Conservation (phyloP, 495 filamentous ascomycete genomes). For the Penicillium canariense region DNA sequence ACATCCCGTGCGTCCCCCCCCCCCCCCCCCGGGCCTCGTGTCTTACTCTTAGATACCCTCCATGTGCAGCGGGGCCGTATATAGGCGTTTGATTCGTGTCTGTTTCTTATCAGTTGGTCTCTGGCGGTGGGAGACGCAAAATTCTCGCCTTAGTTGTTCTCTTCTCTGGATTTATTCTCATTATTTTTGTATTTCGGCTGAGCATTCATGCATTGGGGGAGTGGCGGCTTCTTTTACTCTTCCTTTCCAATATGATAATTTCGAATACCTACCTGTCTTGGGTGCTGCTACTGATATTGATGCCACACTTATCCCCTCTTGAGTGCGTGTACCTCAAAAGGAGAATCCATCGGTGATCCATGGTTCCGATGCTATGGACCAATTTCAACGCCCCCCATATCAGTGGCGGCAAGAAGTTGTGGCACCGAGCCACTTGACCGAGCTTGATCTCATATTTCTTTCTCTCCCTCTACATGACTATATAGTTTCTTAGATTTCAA, state of each 20-base stretch:
- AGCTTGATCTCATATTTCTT: neutral
- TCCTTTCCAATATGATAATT: neutral
- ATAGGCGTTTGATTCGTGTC: conserved; percentile 25
- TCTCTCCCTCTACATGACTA: neutral
- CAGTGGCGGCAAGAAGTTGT: neutral
- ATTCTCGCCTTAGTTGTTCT: neutral
- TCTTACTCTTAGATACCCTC: conserved; percentile 30
- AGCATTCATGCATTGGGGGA: conserved; percentile 11
- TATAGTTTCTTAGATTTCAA: neutral
- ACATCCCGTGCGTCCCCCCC: neutral
- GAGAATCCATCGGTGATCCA: neutral
- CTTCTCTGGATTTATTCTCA: neutral
- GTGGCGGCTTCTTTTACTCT: neutral
- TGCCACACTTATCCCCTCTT: neutral
- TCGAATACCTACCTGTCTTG: neutral
- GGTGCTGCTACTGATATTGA: neutral
- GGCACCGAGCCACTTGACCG: neutral
- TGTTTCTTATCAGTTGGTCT: neutral
- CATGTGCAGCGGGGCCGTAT: conserved; percentile 27
- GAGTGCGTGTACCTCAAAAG: neutral
- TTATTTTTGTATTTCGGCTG: neutral
- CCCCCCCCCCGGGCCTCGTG: conserved; percentile 10
- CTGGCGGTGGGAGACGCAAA: neutral
- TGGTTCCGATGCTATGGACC: neutral
- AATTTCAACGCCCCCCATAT: neutral